These are phyloP conservation scores for Aspergillus sp. DNA, from an alignment of 2,329 filamentous ascomycete species.

Conservation along the genomic window DNA sequence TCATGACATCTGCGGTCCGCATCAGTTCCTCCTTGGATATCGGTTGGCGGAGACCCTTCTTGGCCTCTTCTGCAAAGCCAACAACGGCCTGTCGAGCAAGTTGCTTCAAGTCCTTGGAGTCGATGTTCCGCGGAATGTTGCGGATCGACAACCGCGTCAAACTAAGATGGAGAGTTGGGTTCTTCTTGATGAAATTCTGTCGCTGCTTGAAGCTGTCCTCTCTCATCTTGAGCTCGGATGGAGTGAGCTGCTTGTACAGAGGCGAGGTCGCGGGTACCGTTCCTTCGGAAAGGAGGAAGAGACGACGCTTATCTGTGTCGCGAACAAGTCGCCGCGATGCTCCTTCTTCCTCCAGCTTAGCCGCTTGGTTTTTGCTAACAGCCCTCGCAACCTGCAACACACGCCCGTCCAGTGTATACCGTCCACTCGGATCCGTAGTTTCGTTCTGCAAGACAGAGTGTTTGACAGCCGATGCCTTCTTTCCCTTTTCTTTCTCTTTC, in stretches of 20 bases:
- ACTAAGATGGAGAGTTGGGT: constrained; percentile 80
- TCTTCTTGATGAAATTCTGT: constrained; percentile 81
- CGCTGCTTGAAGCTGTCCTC: constrained; percentile 81
- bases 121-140: constrained; percentile 77
- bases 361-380: constrained; percentile 74
- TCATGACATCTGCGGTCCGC: constrained; percentile 71
- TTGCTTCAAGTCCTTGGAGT: constrained; percentile 80
- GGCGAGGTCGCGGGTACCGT: constrained; percentile 69
- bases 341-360: constrained; percentile 63
- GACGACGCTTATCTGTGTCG: constrained; percentile 79
- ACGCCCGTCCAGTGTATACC: constrained; percentile 84
- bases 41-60: constrained; percentile 62
- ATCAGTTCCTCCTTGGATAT: constrained; percentile 84
- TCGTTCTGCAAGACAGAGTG: constrained; percentile 86
- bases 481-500: constrained; percentile 29
- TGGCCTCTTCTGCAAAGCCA: constrained; percentile 85
- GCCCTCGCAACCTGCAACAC: constrained; percentile 77
- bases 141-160: constrained; percentile 84
- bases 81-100: constrained; percentile 88
- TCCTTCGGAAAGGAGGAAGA: constrained; percentile 84
- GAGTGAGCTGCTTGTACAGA: constrained; percentile 66
- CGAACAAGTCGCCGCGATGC: constrained; percentile 53
- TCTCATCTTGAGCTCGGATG: constrained; percentile 76
- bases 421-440: constrained; percentile 67
- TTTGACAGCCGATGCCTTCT: constrained; percentile 46